Base-by-base conservation (phyloP, 1,139 yeast species). In the Debaryomycetaceae sp. region DNA sequence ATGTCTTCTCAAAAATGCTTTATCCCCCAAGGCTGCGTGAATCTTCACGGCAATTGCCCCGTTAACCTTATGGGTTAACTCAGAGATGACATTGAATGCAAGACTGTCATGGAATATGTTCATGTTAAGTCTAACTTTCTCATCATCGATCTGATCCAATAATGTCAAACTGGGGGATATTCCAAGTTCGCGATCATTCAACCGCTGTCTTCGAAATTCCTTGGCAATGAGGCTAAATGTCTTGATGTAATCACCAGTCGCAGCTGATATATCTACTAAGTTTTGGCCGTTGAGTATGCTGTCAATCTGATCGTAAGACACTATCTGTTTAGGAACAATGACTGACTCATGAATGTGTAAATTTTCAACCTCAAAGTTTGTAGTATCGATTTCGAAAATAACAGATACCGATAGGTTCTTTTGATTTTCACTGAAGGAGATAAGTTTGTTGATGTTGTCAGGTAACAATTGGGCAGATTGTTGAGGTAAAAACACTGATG, bases 401-500 rank as follows among this genome's bases (percentile, higher is more conserved):
- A 91, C 87, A 14, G 95, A 83, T n/a, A 93, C 52, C 1, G 96
- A 82, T 44, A 90, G 80, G 36, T 83, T 76, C 48, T 75, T 72
- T 48, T 78, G 78, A 49, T 79, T 82, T 44, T 79, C 83, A 39
- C 75, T 72, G 57, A 93, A 84, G 1, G 90, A 81, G 40, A 87
- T 72, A 34, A 73, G 52, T 9, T 79, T 76, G 51, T 81, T 83
- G 41, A 89, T 75, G 40, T 76, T 75, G 34, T 71, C 70, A 1
- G 98, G 97, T 52, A 87, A 78, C 57, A 93, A 72, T 50, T 85
- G 81, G 11, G 78, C 78, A 22, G 75, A 66, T 52, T 83, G 84
- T 60, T 91, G 96, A n/a, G 95, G 95, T 65, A 93, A 78, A 59
- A 84, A 86, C 6, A 93, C 98, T 11, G 96, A 83, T 3, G 93